Evolutionary conservation across 208 protist species (phyloP), one percentile per base, ranked within the genome.

Genomic region (Crithidia bombi): DNA sequence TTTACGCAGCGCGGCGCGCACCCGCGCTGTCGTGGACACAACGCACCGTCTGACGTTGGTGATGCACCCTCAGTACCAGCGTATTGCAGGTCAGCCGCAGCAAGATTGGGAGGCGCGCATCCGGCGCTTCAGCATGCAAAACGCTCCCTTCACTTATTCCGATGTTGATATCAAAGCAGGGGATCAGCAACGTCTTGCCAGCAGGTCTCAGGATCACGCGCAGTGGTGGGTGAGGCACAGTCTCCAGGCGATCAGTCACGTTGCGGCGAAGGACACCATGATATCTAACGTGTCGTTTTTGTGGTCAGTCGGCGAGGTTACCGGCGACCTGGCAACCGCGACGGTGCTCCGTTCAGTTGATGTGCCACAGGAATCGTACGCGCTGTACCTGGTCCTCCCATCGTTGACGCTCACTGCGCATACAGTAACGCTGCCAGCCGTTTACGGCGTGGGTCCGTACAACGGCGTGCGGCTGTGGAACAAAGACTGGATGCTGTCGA

Each of bases 381-480:
- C 55, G 11, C 43, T 85, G 10, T 56, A 62, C 26, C 56, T 57
- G 6, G 70, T 85, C 10, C 68, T 85, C 36, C 80, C 80, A 7
- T 69, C 50, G 10, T 55, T 85, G 35, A 68, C 59, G 3, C 38
- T 35, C 2, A 46, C 51, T 14, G 69, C 70, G 1, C 74, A 79
- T 65, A 61, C 77, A 1, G 54, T 69, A 3, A 64, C 70, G 1
- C 17, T 81, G 26, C 75, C 80, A 0, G 51, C 58, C 4, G 50
- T 58, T 14, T 36, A 54, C 38, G 39, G 23, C 32, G 41, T 85
- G 4, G 47, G 35, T 17, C 71, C 72, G 25, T 49, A 19, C 25
- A 21, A 25, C 26, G 75, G 71, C n/a, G 41, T 85, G 51, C 71
- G 80, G 47, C 75, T 81, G 21, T 62, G 63, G 38, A 81, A 85